A percentile compares a stretch with the other conserved stretches of the same genome.
These are phyloP conservation scores for Saccharomyces hybrid DNA, from an alignment of 1,139 yeast species.

Conservation along the genomic window DNA sequence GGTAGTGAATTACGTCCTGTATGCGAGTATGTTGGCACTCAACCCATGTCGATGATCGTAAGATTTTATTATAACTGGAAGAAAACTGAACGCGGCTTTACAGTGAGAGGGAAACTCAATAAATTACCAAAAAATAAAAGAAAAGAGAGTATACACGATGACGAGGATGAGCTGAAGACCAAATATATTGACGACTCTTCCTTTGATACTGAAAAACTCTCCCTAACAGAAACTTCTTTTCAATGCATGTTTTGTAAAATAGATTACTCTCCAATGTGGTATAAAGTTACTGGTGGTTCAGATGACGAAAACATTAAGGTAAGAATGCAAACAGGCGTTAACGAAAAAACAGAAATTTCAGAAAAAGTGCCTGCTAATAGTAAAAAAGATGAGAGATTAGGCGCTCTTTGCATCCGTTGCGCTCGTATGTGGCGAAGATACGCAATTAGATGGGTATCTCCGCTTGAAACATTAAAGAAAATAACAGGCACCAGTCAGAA, in stretches of 20 bases:
- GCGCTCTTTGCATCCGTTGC: slow-evolving; percentile 77
- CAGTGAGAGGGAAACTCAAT: slow-evolving; percentile 74
- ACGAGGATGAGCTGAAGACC: slow-evolving; percentile 9
- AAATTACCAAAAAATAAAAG: slow-evolving; percentile 43
- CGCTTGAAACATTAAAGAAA: slow-evolving; percentile 56
- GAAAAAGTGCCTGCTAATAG: slow-evolving; percentile 26
- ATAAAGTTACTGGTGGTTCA: slow-evolving; percentile 47
- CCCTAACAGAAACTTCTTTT: slow-evolving; percentile 18
- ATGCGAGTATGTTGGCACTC: slow-evolving; percentile 58
- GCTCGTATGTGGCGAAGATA: slow-evolving; percentile 88
- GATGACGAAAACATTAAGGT: slow-evolving; percentile 46
- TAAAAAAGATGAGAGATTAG: slow-evolving; percentile 28
- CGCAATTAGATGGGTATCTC: slow-evolving; percentile 85
- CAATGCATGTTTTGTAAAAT: slow-evolving; percentile 31
- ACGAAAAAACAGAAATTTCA: slow-evolving; percentile 42
- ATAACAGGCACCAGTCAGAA: slow-evolving; percentile 22
- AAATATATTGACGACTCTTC: slow-evolving; percentile 37
- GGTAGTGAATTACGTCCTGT: slow-evolving; percentile 83
- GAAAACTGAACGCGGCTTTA: slow-evolving; percentile 63
- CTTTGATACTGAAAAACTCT: slow-evolving; percentile 29
- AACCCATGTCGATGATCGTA: slow-evolving; percentile 69
- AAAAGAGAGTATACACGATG: slow-evolving; percentile 9
- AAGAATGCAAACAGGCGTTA: slow-evolving; percentile 19
- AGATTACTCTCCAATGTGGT: slow-evolving; percentile 32
- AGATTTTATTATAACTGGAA: slow-evolving; percentile 88